These are phyloP conservation scores for Serendipita sp. DNA, from an alignment of 768 basidiomycete species.

Conservation along the genomic window DNA sequence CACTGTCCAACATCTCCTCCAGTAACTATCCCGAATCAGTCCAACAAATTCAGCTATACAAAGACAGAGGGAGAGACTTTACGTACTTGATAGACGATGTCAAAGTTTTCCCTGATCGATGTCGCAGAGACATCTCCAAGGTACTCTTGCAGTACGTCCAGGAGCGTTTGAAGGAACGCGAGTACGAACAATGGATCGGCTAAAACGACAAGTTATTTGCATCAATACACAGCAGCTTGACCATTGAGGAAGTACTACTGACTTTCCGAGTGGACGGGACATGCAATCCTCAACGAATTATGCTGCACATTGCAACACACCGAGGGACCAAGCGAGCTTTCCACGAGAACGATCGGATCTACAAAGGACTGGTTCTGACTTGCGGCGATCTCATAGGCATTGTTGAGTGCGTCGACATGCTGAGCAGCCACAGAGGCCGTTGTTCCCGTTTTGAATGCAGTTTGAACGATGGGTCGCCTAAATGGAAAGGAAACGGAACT, in stretches of 20 bases:
- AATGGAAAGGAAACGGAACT: no score
- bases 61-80: no score
- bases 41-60: no score
- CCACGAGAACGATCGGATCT: constrained; percentile 62
- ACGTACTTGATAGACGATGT: constrained; percentile 81
- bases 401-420: constrained; percentile 75
- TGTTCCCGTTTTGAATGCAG: constrained; percentile 60
- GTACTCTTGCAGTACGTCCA: constrained; percentile 73
- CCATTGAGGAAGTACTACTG: constrained; percentile 4
- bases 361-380: constrained; percentile 28
- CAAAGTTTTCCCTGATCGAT: constrained; percentile 80
- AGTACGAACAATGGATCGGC: constrained; percentile 86
- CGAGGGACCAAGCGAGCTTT: constrained; percentile 36
- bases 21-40: constrained; percentile 41
- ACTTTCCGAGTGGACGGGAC: constrained; percentile 33
- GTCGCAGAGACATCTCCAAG: constrained; percentile 71
- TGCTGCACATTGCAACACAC: constrained; percentile 73
- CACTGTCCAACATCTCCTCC: constrained; percentile 89
- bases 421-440: constrained; percentile 69
- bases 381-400: constrained; percentile 42
- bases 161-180: constrained; percentile 72
- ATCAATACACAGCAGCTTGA: not conserved
- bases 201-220: no score
- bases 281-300: constrained; percentile 62
- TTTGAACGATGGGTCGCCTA: constrained; percentile 70